Conservation (phyloP, 257 asterid species). For the Solanum acaule region DNA sequence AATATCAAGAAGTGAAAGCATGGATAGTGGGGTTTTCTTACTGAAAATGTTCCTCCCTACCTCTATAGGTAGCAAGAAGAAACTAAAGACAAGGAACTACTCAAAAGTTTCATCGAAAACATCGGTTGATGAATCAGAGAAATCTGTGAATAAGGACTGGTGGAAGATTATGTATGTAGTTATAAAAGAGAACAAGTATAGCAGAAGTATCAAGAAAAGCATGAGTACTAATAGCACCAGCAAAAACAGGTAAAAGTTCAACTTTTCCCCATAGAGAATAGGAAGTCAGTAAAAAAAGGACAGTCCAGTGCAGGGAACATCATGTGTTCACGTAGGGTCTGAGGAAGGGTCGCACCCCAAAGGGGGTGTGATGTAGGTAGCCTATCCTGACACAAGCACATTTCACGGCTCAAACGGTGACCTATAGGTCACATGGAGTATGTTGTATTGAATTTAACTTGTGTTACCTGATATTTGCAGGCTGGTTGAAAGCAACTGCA, state of each 20-base stretch:
- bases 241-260: neutral
- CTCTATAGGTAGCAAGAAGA: constrained; percentile 26
- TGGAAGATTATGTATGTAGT: neutral
- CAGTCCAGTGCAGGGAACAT: neutral
- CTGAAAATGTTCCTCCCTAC: constrained; percentile 41
- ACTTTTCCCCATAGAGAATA: neutral
- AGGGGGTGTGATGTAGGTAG: neutral
- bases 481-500: neutral
- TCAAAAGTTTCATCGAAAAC: constrained; percentile 7
- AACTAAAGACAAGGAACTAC: constrained; percentile 9
- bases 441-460: neutral
- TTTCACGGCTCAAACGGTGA: neutral
- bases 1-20: constrained; percentile 37
- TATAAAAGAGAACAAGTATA: neutral
- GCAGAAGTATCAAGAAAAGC: neutral
- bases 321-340: neutral
- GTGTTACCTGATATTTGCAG: neutral
- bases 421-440: neutral
- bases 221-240: neutral
- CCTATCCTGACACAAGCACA: neutral
- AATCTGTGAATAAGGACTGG: constrained; percentile 2
- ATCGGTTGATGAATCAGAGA: constrained; percentile 14
- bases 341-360: neutral
- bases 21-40: constrained; percentile 46
- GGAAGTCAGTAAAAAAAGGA: neutral